Evolutionary conservation across 2,329 filamentous ascomycete species (phyloP), one percentile per base, ranked within the genome.

Genomic region (Plectosphaerella sp.): DNA sequence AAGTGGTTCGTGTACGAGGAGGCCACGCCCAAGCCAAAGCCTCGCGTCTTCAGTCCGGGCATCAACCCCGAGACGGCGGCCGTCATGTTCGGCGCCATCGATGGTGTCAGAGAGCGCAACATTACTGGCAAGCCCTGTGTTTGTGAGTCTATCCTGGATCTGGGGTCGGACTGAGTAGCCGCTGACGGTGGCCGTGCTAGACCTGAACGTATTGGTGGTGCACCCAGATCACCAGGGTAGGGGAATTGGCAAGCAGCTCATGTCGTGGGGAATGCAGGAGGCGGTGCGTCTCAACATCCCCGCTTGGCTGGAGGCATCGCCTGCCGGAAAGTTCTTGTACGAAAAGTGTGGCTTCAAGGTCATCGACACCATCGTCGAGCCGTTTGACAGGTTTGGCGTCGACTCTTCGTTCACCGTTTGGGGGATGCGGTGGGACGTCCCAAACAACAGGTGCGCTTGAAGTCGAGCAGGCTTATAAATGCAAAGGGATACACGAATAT

Each of bases 141-240:
- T 12, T 71, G 71, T 73, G 61, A 57, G 69, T 65, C 7, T 15
- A 24, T 7, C 24, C 15, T 16, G n/a, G 35, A 36, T 45, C 15
- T 20, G 14, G 9, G 45, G n/a, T 18, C 15, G 10, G 28, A 3
- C 37, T 39, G 11, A 20, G 11, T 36, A 11, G 28, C 20, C 10
- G 20, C 25, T 50, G 52, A 50, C n/a, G n/a, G n/a, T n/a, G n/a
- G n/a, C 47, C 41, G 18, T 12, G 4, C 16, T 16, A 72, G 70
- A 72, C 50, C 56, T 73, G 3, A 67, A 69, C 46, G 60, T 69
- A 2, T 60, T 73, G 35, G 67, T 72, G 42, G 73, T 70, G 2
- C 62, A 70, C 45, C 63, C 69, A 2, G 62, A 64, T 14, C 67
- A 71, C 50, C 69, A 71, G 46, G 61, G 62, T 45, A 65, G 65